Evolutionary conservation across 129 eudicot species (phyloP).

Genomic region (Heracleum sosnowskyi): DNA sequence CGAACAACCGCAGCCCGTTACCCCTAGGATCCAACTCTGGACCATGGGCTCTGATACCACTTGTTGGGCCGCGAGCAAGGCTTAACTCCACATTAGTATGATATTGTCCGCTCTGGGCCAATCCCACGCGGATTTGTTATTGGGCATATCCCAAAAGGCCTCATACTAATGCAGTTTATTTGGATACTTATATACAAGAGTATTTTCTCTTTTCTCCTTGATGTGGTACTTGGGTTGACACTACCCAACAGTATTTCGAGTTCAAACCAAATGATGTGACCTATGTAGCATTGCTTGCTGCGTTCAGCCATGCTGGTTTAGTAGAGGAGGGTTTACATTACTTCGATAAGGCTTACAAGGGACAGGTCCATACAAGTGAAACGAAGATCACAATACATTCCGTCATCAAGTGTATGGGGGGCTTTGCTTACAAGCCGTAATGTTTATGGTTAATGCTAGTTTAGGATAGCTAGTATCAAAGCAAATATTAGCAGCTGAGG

Average conservation of each 20-base stretch:
- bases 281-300: background rate
- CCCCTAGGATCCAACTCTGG: no score
- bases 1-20: no score
- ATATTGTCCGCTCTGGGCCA: no score
- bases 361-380: background rate
- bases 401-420: background rate
- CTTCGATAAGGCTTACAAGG: background rate
- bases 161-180: no score
- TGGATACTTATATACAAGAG: no score
- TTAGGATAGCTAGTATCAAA: background rate
- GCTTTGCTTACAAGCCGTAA: background rate
- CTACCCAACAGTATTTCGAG: background rate
- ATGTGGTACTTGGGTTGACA: no score
- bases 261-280: background rate
- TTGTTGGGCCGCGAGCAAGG: no score
- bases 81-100: no score
- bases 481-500: background rate
- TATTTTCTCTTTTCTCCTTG: no score
- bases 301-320: slow-evolving; percentile 1
- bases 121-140: no score
- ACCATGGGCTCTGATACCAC: no score
- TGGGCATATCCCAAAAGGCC: no score
- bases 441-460: background rate
- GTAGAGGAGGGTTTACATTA: background rate
- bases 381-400: background rate